These are phyloP conservation scores for Fragaria vesca DNA, from an alignment of 306 rosid genomes.

Conservation along the genomic window DNA sequence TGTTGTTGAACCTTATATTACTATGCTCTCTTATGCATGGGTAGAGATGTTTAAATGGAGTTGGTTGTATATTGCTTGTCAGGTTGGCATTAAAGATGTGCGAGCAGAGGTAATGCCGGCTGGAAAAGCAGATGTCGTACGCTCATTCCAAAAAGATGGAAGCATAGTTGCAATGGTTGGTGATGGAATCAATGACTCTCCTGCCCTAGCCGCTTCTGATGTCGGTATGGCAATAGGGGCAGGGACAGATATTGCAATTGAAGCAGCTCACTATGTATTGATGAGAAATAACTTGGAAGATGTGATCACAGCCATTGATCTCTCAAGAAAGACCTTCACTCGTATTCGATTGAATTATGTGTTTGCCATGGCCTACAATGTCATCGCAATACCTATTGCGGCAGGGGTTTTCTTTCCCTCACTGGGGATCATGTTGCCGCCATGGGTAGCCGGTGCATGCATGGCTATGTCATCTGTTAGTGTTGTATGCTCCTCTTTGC, in stretches of 20 bases:
- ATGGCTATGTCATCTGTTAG: conserved; percentile 96
- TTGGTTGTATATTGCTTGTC: conserved; percentile 22
- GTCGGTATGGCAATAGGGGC: conserved; percentile 98
- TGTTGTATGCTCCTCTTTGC: conserved; percentile 90
- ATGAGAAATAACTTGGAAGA: conserved; percentile 95
- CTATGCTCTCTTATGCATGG: not conserved
- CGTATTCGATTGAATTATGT: conserved; percentile 79
- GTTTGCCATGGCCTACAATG: conserved; percentile 90
- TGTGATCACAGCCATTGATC: conserved; percentile 94
- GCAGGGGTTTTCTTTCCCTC: conserved; percentile 82
- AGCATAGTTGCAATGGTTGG: conserved; percentile 95
- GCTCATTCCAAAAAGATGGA: conserved; percentile 78
- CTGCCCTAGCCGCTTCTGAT: conserved; percentile 91
- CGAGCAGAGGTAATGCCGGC: conserved; percentile 98
- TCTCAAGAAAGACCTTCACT: conserved; percentile 79
- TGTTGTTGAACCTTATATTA: not conserved
- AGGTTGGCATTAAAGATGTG: conserved; percentile 91
- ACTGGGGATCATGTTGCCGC: conserved; percentile 71
- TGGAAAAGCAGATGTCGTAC: conserved; percentile 82
- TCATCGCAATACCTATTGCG: conserved; percentile 82
- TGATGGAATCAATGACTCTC: conserved; percentile 96
- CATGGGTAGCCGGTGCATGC: conserved; percentile 99
- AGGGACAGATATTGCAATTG: conserved; percentile 95
- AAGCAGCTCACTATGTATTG: conserved; percentile 86
- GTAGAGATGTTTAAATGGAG: not conserved